Evolutionary conservation across 495 filamentous ascomycete genomes (phyloP).

Genomic region (Penicillium egyptiacum): DNA sequence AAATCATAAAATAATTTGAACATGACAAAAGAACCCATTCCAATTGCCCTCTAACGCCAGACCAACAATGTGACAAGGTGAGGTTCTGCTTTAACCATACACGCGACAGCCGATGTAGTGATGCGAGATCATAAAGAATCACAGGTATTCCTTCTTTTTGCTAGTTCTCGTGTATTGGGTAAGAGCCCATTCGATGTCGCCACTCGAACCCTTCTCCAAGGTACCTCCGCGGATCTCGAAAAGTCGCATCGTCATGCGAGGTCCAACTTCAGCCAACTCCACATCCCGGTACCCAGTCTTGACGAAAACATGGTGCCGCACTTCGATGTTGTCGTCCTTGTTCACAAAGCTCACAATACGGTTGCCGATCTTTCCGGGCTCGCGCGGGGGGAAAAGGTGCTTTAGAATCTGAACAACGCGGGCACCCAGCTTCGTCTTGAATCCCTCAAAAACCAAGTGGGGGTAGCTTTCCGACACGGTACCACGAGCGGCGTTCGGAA

Average conservation of each 20-base stretch:
- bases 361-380: constrained; percentile 77
- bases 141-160: constrained; percentile 91
- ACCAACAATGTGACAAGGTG: constrained; percentile 1
- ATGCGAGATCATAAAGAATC: constrained; percentile 31
- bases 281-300: constrained; percentile 84
- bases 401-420: constrained; percentile 89
- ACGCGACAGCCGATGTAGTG: constrained; percentile 20
- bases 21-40: constrained; percentile 16
- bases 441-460: constrained; percentile 93
- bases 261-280: constrained; percentile 92
- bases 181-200: constrained; percentile 94
- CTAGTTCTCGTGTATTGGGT: constrained; percentile 92
- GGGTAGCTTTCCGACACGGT: constrained; percentile 95
- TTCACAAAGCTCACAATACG: constrained; percentile 93
- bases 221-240: constrained; percentile 96
- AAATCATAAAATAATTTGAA: constrained; percentile 5
- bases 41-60: constrained; percentile 23
- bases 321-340: constrained; percentile 89
- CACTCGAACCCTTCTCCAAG: constrained; percentile 83
- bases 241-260: constrained; percentile 91
- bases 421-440: constrained; percentile 76
- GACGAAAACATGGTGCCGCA: constrained; percentile 80
- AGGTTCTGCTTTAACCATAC: constrained; percentile 18
- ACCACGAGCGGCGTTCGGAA: constrained; percentile 80
- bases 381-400: constrained; percentile 91